Conservation (phyloP, 306 rosid genomes). For the Fragaria vesca region DNA sequence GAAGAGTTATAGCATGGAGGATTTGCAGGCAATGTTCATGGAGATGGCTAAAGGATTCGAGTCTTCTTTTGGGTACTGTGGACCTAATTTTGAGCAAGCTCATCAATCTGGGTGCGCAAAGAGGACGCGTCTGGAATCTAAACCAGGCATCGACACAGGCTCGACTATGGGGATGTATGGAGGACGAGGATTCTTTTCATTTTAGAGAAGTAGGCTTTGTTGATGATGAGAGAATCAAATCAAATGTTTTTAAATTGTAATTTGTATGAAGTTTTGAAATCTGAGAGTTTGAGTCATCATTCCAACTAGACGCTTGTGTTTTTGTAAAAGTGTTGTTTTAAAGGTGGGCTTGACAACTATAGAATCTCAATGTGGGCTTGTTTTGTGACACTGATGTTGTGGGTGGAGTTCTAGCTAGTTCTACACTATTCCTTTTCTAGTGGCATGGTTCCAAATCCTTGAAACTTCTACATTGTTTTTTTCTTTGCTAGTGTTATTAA, state of each 20-base stretch:
- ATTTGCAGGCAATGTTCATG: conserved; percentile 55
- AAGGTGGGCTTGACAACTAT: neutral
- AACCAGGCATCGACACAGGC: conserved; percentile 8
- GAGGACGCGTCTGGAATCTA: conserved; percentile 41
- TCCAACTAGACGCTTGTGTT: neutral
- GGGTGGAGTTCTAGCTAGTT: neutral
- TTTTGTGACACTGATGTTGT: no score
- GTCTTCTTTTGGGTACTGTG: conserved; percentile 31
- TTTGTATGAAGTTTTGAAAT: neutral
- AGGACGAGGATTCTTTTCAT: conserved; percentile 23
- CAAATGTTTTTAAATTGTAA: neutral
- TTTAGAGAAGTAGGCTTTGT: neutral
- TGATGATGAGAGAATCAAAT: neutral
- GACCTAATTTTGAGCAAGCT: conserved; percentile 23
- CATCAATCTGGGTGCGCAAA: conserved; percentile 28
- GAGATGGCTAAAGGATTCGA: conserved; percentile 68
- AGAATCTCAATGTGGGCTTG: no score
- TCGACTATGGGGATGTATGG: conserved; percentile 25
- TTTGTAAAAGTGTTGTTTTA: neutral
- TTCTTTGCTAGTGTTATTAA: neutral
- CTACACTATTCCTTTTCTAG: neutral
- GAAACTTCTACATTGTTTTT: neutral
- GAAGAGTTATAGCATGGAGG: conserved; percentile 50
- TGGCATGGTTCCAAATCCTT: neutral
- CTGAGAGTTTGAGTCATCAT: neutral